Conservation (phyloP, 805 yeast species). For the Myxozyma monticola region DNA sequence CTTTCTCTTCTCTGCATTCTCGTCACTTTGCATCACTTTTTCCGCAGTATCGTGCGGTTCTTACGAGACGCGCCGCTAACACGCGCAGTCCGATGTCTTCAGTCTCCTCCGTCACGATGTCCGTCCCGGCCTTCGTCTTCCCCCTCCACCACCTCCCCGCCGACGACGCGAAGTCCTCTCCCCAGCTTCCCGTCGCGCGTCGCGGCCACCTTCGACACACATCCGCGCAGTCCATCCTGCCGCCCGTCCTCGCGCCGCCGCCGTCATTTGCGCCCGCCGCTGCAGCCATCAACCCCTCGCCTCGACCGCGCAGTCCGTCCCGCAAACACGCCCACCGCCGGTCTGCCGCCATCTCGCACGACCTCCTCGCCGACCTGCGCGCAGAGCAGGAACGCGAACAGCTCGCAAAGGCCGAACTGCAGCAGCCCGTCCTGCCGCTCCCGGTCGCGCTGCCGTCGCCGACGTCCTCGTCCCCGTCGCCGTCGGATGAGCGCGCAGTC, state of each 20-base stretch:
- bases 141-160: slow-evolving; percentile 11
- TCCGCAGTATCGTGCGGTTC: too few species aligned
- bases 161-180: not conserved
- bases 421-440: slow-evolving; percentile 5
- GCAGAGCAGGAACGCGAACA: slow-evolving; percentile 10
- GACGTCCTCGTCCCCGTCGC: slow-evolving; percentile 1
- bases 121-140: slow-evolving; percentile 15
- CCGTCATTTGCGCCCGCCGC: not conserved
- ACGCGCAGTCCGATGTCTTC: slow-evolving; percentile 4
- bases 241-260: slow-evolving; percentile 2
- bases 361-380: slow-evolving; percentile 53
- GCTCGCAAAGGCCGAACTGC: not conserved
- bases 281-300: not conserved
- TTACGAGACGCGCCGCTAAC: not conserved
- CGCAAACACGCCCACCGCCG: slow-evolving; percentile 69
- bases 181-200: slow-evolving; percentile 2
- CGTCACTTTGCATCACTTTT: not conserved
- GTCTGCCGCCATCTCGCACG: slow-evolving; percentile 87
- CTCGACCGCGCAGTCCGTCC: slow-evolving; percentile 14
- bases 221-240: slow-evolving; percentile 7
- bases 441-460: slow-evolving; percentile 1
- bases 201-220: slow-evolving; percentile 3
- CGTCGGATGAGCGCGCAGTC: slow-evolving; percentile 3
- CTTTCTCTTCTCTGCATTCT: not conserved
- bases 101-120: slow-evolving; percentile 1